Evolutionary conservation across 1,284 basidiomycete genomes (phyloP), one percentile per base, ranked within the genome.

Genomic region (Ceratobasidium sp.): DNA sequence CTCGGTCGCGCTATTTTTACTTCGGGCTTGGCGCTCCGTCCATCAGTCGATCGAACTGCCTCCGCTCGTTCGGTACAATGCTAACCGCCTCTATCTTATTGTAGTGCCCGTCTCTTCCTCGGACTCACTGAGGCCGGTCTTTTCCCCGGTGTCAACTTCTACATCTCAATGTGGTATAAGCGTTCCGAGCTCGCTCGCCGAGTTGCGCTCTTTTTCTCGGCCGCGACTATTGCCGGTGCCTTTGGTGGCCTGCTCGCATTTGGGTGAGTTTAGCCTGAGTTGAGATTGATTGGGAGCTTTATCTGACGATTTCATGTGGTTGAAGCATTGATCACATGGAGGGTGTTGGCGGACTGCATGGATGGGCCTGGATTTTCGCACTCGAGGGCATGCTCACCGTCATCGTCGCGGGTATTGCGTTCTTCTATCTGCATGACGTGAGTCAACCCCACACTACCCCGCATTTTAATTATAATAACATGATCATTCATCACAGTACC

Each of bases 201-300:
- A 1, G 85, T 85, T 56, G 82, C 86, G 18, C 80, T 88, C 63
- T 87, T 88, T 84, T 88, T 88, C 79, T 85, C 84, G 3, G 84
- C 86, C 4, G 87, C 87, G 0, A 87, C 87, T 0, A 80, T 87
- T 60, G 71, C 71, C 0, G 87, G 86, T 18, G 86, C 85, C 0
- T 86, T 86, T 67, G 80, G 80, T 55, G 80, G 80, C 42, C 63
- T 81, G 15, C 60, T 81, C 23, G 77, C 79, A 4, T 71, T 68
- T 42, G 79, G 71, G 71, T 75, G 26, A 61, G 71, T 61, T 40
- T 28, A 44, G 56, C n/a, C 28, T 23, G 7, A 51, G 26, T 51
- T 33, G 44, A 51, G 44, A 42, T 42, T 33, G 42, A 40, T 49
- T 9, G 10, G 51, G 6, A 23, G 39, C n/a, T 15, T 56, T 28